phyloP scores from a whole-genome alignment of 73 alveolate genomes.

The Halteria grandinella region DNA sequence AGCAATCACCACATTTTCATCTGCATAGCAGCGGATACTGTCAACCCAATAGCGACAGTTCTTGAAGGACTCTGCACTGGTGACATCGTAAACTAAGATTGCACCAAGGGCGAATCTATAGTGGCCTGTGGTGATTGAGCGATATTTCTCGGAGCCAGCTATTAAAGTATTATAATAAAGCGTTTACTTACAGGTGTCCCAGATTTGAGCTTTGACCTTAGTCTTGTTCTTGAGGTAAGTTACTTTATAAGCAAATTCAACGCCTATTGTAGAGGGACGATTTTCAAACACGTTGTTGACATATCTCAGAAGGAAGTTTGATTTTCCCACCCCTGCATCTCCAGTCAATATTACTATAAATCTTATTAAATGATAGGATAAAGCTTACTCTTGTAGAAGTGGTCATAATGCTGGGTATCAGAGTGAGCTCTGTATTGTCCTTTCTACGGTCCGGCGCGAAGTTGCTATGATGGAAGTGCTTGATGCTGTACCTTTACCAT shows the following conservation, averaged over 20 bases:
- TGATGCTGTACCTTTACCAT: no score
- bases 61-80: conserved; percentile 48
- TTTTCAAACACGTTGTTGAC: conserved; percentile 24
- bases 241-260: conserved; percentile 67
- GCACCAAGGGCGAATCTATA: conserved; percentile 69
- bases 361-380: neutral
- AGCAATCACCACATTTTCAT: conserved; percentile 39
- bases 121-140: conserved; percentile 76
- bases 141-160: conserved; percentile 81
- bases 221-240: conserved; percentile 38
- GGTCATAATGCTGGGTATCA: conserved; percentile 46
- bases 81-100: conserved; percentile 48
- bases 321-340: conserved; percentile 74
- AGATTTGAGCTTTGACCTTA: conserved; percentile 58
- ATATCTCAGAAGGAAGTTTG: conserved; percentile 54
- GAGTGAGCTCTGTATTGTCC: no score
- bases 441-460: no score
- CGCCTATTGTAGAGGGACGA: conserved; percentile 68
- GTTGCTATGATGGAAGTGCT: no score
- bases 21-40: conserved; percentile 22
- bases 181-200: conserved; percentile 62
- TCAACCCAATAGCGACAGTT: conserved; percentile 46
- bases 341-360: conserved; percentile 63
- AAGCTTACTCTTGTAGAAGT: conserved; percentile 22
- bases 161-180: neutral